Evolutionary conservation across 768 basidiomycete species (phyloP).

Genomic region (Holtermanniella nyarrowii): DNA sequence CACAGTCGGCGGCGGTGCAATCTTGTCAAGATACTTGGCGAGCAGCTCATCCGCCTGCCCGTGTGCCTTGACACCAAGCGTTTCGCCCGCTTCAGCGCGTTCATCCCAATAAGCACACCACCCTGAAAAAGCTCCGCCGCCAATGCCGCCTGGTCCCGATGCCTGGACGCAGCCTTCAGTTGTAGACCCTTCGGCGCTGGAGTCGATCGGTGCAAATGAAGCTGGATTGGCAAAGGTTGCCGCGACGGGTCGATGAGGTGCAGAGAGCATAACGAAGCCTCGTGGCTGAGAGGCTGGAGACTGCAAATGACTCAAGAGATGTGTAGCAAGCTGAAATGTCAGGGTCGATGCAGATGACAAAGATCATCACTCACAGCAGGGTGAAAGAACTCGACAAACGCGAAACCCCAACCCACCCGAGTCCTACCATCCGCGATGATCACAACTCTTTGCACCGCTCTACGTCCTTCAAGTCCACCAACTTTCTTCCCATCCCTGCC

Average conservation of each 20-base stretch:
- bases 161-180: slow-evolving; percentile 19
- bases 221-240: slow-evolving; percentile 86
- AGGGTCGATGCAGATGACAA: slow-evolving; percentile 4
- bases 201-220: slow-evolving; percentile 78
- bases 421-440: slow-evolving; percentile 82
- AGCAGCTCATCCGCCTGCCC: slow-evolving; percentile 12
- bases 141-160: slow-evolving; percentile 23
- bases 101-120: slow-evolving; percentile 73
- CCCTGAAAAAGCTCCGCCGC: slow-evolving; percentile 17
- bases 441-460: slow-evolving; percentile 76
- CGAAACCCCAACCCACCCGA: slow-evolving; percentile 81
- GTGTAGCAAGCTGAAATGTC: slow-evolving; percentile 59
- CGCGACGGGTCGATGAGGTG: slow-evolving; percentile 71
- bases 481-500: slow-evolving; percentile 12
- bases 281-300: slow-evolving; percentile 75
- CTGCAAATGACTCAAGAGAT: slow-evolving; percentile 75
- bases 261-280: slow-evolving; percentile 65
- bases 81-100: slow-evolving; percentile 45
- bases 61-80: slow-evolving; percentile 4
- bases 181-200: slow-evolving; percentile 18
- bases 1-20: slow-evolving; percentile 11
- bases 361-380: slow-evolving; percentile 51
- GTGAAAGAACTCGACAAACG: slow-evolving; percentile 86
- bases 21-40: slow-evolving; percentile 2
- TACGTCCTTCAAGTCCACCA: slow-evolving; percentile 55